Evolutionary conservation across 2,329 filamentous ascomycete species (phyloP).

Genomic region (Aspergillus spinulosporus): DNA sequence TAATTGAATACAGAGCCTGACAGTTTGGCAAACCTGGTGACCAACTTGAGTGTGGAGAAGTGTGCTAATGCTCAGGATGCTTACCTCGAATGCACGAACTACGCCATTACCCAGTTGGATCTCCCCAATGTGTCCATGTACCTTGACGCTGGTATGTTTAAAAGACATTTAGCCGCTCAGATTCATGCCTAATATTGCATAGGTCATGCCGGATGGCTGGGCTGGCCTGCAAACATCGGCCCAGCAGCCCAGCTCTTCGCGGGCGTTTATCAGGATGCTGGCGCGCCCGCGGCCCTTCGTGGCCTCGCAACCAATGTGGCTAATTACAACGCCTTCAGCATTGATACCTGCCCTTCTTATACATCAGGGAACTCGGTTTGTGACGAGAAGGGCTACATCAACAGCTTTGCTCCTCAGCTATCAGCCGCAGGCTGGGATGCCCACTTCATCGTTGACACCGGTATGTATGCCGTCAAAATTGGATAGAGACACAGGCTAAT

Average conservation of each 20-base stretch:
- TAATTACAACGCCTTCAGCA: constrained; percentile 59
- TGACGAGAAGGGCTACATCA: constrained; percentile 56
- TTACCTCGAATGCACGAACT: constrained; percentile 58
- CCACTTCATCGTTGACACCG: constrained; percentile 57
- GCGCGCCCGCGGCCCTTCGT: constrained; percentile 50
- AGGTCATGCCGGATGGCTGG: constrained; percentile 63
- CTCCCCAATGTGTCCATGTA: constrained; percentile 65
- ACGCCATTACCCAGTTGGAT: constrained; percentile 59
- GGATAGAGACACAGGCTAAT: background rate
- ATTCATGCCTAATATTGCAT: background rate
- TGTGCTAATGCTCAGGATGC: constrained; percentile 56
- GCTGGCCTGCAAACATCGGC: constrained; percentile 60
- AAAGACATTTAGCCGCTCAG: background rate
- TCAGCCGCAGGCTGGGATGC: constrained; percentile 50
- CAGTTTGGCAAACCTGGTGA: constrained; percentile 63
- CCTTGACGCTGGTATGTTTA: constrained; percentile 55
- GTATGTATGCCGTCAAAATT: constrained; percentile 30
- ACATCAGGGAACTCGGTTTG: constrained; percentile 51
- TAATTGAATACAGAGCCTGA: constrained; percentile 56
- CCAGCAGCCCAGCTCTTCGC: constrained; percentile 53
- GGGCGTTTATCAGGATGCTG: constrained; percentile 49
- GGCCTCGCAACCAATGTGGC: constrained; percentile 59
- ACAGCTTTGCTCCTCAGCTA: constrained; percentile 53
- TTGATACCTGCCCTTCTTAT: constrained; percentile 47
- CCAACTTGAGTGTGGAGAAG: constrained; percentile 57